A percentile compares a stretch with the other conserved stretches of the same genome.
Conservation (phyloP, 345 rosid species). For the Citrus medica region DNA sequence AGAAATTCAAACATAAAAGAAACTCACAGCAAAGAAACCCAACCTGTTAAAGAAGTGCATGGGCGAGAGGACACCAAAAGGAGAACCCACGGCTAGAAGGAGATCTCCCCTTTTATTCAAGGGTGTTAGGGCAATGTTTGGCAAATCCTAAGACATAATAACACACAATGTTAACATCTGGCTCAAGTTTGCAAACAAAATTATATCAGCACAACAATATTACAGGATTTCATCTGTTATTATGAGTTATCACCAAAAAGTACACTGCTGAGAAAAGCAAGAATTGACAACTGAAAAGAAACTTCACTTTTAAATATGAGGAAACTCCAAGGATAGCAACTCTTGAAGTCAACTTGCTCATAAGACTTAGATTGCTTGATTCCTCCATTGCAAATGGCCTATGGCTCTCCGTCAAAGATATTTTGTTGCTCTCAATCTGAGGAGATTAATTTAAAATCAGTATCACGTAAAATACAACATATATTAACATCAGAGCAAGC, state of each 20-base stretch:
- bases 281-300: slow-evolving; percentile 1
- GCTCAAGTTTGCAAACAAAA: slow-evolving; percentile 2
- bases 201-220: not conserved
- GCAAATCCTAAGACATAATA: slow-evolving; percentile 50
- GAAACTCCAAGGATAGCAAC: slow-evolving; percentile 78
- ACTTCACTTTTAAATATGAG: slow-evolving; percentile 44
- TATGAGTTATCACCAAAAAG: not conserved
- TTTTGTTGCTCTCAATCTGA: slow-evolving; percentile 37
- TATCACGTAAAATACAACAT: not conserved
- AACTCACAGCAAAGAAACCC: slow-evolving; percentile 13
- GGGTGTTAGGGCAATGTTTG: slow-evolving; percentile 34
- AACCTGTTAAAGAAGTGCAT: slow-evolving; percentile 90
- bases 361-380: slow-evolving; percentile 40
- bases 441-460: slow-evolving; percentile 8
- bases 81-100: slow-evolving; percentile 86
- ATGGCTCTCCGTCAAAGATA: slow-evolving; percentile 31
- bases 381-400: slow-evolving; percentile 29
- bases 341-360: slow-evolving; percentile 63
- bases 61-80: slow-evolving; percentile 89
- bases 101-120: slow-evolving; percentile 56
- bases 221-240: not conserved
- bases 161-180: slow-evolving; percentile 10
- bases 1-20: slow-evolving; percentile 15
- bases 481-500: slow-evolving; percentile 1
- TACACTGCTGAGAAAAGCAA: not conserved